Conservation (phyloP, 208 protist species). For the Phytomonas sp. region DNA sequence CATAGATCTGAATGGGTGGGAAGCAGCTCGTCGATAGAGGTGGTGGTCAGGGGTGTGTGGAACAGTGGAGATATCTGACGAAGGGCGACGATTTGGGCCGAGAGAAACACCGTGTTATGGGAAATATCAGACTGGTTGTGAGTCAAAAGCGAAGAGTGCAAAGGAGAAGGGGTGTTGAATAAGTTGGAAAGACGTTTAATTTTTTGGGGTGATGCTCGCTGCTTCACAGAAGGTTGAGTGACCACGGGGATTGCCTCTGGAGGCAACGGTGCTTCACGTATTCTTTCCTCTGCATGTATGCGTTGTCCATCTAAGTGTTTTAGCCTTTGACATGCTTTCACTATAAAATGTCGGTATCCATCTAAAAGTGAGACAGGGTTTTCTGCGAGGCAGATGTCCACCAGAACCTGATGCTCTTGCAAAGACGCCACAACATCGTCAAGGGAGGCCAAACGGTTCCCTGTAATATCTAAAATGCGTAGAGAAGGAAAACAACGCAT, state of each 20-base stretch:
- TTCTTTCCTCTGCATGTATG: slow-evolving; percentile 31
- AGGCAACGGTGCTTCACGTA: background rate
- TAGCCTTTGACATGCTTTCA: slow-evolving; percentile 35
- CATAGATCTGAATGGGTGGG: background rate
- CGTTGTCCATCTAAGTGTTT: slow-evolving; percentile 46
- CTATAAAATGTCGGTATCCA: slow-evolving; percentile 39
- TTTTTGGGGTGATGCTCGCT: background rate
- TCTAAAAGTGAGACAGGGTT: slow-evolving; percentile 65
- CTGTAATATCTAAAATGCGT: slow-evolving; percentile 52
- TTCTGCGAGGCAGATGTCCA: slow-evolving; percentile 52
- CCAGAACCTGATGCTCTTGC: slow-evolving; percentile 28
- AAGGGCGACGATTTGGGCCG: background rate
- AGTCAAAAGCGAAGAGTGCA: background rate
- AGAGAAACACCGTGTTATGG: background rate
- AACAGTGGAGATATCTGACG: background rate
- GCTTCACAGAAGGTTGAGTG: background rate
- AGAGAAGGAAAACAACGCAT: slow-evolving; percentile 37
- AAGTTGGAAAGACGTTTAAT: background rate
- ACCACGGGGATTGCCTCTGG: background rate
- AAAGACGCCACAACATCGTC: slow-evolving; percentile 24
- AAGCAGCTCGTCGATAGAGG: background rate
- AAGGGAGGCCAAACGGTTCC: slow-evolving; percentile 50
- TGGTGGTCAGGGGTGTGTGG: background rate
- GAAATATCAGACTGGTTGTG: background rate
- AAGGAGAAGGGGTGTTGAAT: background rate